Conservation (phyloP, 2,329 filamentous ascomycete species). For the Drechmeria coniospora region DNA sequence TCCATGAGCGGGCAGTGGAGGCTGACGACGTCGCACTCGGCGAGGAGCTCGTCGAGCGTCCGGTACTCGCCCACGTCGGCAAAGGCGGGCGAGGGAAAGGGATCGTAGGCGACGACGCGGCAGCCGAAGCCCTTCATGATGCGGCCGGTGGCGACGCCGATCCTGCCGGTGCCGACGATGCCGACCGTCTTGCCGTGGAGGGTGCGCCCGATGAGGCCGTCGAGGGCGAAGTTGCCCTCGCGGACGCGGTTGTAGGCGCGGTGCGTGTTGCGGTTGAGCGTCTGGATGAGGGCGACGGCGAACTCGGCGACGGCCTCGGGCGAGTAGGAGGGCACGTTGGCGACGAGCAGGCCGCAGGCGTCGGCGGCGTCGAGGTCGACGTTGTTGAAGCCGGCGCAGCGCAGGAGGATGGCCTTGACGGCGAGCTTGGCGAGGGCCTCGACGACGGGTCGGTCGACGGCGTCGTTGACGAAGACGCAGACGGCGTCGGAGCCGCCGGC, state of each 20-base stretch:
- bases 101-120: conserved; percentile 44
- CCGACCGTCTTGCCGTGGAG: conserved; percentile 51
- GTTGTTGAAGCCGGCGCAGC: conserved; percentile 55
- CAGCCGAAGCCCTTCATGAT: conserved; percentile 54
- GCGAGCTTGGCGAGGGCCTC: conserved; percentile 30
- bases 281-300: conserved; percentile 50
- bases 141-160: conserved; percentile 44
- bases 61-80: conserved; percentile 33
- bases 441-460: conserved; percentile 34
- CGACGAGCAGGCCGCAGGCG: conserved; percentile 41
- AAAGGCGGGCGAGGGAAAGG: conserved; percentile 34
- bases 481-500: conserved; percentile 38
- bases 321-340: conserved; percentile 52
- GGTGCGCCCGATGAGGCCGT: conserved; percentile 46
- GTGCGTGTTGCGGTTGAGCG: conserved; percentile 52
- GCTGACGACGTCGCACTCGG: conserved; percentile 43
- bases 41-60: conserved; percentile 37
- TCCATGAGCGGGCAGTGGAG: conserved; percentile 51
- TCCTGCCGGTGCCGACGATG: conserved; percentile 48
- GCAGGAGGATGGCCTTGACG: conserved; percentile 43
- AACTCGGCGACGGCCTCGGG: conserved; percentile 58
- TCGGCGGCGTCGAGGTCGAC: conserved; percentile 43
- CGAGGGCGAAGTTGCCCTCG: conserved; percentile 52
- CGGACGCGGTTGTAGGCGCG: conserved; percentile 53
- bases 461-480: conserved; percentile 56